phyloP scores from a whole-genome alignment of 352 stramenopile species.

The Nothophytophthora sp. region DNA sequence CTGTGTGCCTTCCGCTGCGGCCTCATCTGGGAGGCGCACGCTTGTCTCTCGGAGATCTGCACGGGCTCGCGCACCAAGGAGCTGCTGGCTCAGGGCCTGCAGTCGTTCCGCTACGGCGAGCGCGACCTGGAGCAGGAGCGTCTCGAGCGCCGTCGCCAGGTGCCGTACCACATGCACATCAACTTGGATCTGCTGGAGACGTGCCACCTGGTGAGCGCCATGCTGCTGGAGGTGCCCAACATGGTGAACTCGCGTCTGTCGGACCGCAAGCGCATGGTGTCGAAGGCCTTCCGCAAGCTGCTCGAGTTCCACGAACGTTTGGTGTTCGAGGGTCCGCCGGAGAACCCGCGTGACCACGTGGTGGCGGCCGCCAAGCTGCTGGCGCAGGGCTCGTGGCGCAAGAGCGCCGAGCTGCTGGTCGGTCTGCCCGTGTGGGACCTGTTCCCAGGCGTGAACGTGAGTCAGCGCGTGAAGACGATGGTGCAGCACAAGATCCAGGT shows the following conservation, averaged over 20 bases:
- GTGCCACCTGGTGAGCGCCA: slow-evolving; percentile 97
- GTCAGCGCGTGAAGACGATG: slow-evolving; percentile 89
- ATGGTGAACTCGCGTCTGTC: slow-evolving; percentile 91
- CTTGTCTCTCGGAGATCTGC: slow-evolving; percentile 98
- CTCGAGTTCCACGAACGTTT: slow-evolving; percentile 90
- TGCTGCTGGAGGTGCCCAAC: slow-evolving; percentile 99
- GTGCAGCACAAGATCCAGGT: slow-evolving; percentile 95
- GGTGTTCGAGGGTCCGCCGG: slow-evolving; percentile 97
- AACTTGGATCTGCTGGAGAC: slow-evolving; percentile 99
- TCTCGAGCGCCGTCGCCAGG: slow-evolving; percentile 95
- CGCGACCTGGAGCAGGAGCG: slow-evolving; percentile 98
- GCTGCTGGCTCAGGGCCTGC: slow-evolving; percentile 96
- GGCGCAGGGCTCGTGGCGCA: slow-evolving; percentile 96
- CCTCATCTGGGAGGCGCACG: slow-evolving; percentile 96
- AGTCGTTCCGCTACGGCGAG: slow-evolving; percentile 92
- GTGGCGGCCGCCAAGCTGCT: slow-evolving; percentile 95
- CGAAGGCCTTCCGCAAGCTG: slow-evolving; percentile 95
- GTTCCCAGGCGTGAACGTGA: slow-evolving; percentile 88
- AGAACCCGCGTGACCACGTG: slow-evolving; percentile 98
- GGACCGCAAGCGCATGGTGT: slow-evolving; percentile 90
- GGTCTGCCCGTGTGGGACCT: slow-evolving; percentile 96
- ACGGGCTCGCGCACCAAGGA: slow-evolving; percentile 93
- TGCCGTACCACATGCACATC: slow-evolving; percentile 99
- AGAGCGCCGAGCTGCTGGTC: slow-evolving; percentile 86
- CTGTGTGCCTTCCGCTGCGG: slow-evolving; percentile 97